Base-by-base conservation (phyloP, 768 basidiomycete genomes). In the Russula abietina region DNA sequence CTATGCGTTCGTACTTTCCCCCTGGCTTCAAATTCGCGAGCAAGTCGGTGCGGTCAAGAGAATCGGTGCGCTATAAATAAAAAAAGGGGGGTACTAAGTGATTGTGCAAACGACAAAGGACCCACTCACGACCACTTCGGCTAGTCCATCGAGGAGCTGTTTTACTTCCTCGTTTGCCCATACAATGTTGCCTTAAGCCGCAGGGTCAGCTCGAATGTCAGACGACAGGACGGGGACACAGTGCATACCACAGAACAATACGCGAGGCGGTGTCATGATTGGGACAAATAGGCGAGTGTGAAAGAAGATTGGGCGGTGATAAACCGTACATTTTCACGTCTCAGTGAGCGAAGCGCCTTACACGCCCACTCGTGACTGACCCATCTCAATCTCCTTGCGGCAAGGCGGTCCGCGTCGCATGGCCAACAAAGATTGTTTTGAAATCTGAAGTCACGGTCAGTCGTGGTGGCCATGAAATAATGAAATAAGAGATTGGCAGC, bases 101-200 rank as follows among this genome's bases (percentile, higher is more conserved):
- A 60, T 39, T 36, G n/a, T 30, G 30, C 39, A 41, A 19, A 24
- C 8, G 26, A 6, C 14, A 19, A 41, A 48, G 32, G 17, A 11
- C 16, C 3, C 12, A 80, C 91, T 70, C 72, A 93, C 93, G 54
- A 93, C 77, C 33, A 94, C 78, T 56, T 93, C 86, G 33, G 91
- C 85, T 60, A 90, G 81, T 57, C 79, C 77, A 0, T 80, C 80
- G 41, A 93, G 82, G 62, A 91, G 77, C 41, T 79, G 74, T 60
- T 84, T 75, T 57, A 85, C 78, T 61, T 94, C 89, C 28, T 89
- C 79, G 63, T 89, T 84, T 0, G 92, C 90, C 91, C 91, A 94
- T 33, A 87, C 80, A 60, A 93, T 82, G 64, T 83, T 74, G 57
- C 84, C 90, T 90, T 69, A 12, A 7, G 60, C 9, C 14, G 26